Percentiles rank a stretch among this genome's conserved stretches.
phyloP scores from a whole-genome alignment of 2,329 filamentous ascomycete species.

The Fusarium xyrophilum region DNA sequence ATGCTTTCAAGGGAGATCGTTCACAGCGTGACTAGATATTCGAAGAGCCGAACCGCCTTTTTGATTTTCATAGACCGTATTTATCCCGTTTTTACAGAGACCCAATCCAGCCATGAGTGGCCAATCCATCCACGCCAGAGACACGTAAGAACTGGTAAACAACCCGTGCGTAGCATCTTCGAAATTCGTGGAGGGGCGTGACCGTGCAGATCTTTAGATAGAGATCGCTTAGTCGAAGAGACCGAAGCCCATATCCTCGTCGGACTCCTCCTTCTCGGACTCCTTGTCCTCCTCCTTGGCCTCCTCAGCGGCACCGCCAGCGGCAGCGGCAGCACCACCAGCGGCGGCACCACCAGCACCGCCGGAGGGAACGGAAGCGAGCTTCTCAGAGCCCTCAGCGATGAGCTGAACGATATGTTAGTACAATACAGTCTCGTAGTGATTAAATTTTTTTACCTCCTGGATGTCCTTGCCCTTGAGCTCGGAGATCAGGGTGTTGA shows the following conservation, averaged over 20 bases:
- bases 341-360: slow-evolving; percentile 76
- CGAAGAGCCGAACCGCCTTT: slow-evolving; percentile 42
- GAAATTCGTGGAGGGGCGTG: slow-evolving; percentile 46
- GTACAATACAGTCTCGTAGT: neutral
- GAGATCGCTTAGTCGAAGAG: slow-evolving; percentile 71
- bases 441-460: too few relatives aligned
- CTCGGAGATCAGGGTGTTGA: slow-evolving; percentile 87
- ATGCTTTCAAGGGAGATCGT: neutral
- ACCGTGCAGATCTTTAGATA: slow-evolving; percentile 39
- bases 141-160: slow-evolving; percentile 45
- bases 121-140: slow-evolving; percentile 44
- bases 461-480: slow-evolving; percentile 91
- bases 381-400: slow-evolving; percentile 86
- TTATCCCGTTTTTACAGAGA: slow-evolving; percentile 41
- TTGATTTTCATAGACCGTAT: slow-evolving; percentile 43
- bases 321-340: slow-evolving; percentile 72
- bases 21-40: neutral
- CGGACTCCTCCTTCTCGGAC: slow-evolving; percentile 65
- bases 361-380: slow-evolving; percentile 95
- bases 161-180: slow-evolving; percentile 45
- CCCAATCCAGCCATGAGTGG: slow-evolving; percentile 43
- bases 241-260: slow-evolving; percentile 80
- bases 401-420: slow-evolving; percentile 72
- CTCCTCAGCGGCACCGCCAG: slow-evolving; percentile 71
- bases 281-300: slow-evolving; percentile 85